A percentile compares a stretch with the other conserved stretches of the same genome.
Conservation (phyloP, 2,329 filamentous ascomycete genomes). For the Corniculantispora saksenae region DNA sequence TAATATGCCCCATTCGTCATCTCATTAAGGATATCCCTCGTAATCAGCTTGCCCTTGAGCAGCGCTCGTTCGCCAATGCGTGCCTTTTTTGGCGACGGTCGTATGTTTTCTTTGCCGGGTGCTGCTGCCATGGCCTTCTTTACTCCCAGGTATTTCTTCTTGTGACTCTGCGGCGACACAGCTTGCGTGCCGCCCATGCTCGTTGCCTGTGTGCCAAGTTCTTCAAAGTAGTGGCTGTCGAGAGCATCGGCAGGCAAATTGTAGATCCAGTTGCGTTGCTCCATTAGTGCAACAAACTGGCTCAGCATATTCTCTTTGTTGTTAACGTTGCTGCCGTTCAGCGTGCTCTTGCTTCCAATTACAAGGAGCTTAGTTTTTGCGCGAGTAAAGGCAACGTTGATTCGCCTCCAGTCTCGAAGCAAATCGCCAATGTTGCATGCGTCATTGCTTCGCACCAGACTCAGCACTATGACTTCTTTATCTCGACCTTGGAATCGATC, state of each 20-base stretch:
- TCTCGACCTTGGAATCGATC: conserved; percentile 96
- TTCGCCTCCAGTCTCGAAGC: conserved; percentile 84
- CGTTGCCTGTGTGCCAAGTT: conserved; percentile 51
- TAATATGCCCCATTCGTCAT: conserved; percentile 50
- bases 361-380: conserved; percentile 91
- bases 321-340: conserved; percentile 59
- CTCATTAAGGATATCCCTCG: conserved; percentile 79
- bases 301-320: conserved; percentile 75
- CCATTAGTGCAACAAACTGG: conserved; percentile 76
- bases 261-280: conserved; percentile 75
- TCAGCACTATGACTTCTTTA: conserved; percentile 88
- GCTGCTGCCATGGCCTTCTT: conserved; percentile 23
- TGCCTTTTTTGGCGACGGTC: conserved; percentile 53
- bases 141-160: conserved; percentile 22
- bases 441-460: conserved; percentile 85
- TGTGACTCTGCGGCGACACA: conserved; percentile 29
- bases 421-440: conserved; percentile 83
- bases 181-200: conserved; percentile 23
- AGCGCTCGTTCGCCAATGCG: conserved; percentile 63
- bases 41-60: conserved; percentile 65
- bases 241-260: conserved; percentile 67
- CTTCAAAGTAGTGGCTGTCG: conserved; percentile 68
- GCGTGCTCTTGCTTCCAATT: conserved; percentile 76
- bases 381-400: conserved; percentile 94
- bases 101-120: conserved; percentile 46